Conservation (phyloP, 2,329 filamentous ascomycete species). For the Mycosphaerella sp. region DNA sequence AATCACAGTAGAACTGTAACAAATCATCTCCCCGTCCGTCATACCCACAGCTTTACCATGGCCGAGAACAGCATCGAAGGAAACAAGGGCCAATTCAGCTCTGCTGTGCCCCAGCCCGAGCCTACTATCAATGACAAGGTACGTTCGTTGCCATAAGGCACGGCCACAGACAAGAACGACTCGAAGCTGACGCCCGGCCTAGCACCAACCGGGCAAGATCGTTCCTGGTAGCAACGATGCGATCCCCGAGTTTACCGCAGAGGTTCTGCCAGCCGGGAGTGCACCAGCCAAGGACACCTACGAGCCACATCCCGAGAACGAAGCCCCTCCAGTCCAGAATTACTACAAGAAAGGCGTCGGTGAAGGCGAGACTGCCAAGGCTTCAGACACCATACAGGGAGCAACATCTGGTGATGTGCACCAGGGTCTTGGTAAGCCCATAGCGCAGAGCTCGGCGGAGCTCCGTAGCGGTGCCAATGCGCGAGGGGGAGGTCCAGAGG, state of each 20-base stretch:
- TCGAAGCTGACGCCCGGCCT: not conserved
- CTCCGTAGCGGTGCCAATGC: conserved; percentile 41
- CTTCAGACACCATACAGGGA: conserved; percentile 45
- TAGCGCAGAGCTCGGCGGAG: conserved; percentile 44
- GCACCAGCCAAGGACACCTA: conserved; percentile 50
- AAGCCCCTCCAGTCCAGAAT: conserved; percentile 37
- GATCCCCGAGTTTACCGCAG: conserved; percentile 56
- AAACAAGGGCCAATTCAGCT: conserved; percentile 9
- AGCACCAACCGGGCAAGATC: conserved; percentile 60
- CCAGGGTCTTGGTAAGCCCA: conserved; percentile 49
- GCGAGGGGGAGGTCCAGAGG: conserved; percentile 34
- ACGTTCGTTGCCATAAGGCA: not conserved
- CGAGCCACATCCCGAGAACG: conserved; percentile 39
- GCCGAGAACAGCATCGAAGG: conserved; percentile 9
- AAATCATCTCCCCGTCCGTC: too few relatives aligned
- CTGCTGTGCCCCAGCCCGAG: conserved; percentile 5
- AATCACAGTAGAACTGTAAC: too few relatives aligned
- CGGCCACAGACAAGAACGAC: not conserved
- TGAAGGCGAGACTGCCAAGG: conserved; percentile 40
- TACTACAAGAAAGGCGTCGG: conserved; percentile 38
- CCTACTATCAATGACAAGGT: conserved; percentile 8
- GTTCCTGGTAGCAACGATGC: conserved; percentile 50
- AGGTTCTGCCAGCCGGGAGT: conserved; percentile 56
- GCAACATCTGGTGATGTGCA: conserved; percentile 51
- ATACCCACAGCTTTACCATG: not conserved